Percentiles rank a stretch among this genome's conserved stretches.
phyloP scores from a whole-genome alignment of 306 rosid genomes.

The Castanea crenata region DNA sequence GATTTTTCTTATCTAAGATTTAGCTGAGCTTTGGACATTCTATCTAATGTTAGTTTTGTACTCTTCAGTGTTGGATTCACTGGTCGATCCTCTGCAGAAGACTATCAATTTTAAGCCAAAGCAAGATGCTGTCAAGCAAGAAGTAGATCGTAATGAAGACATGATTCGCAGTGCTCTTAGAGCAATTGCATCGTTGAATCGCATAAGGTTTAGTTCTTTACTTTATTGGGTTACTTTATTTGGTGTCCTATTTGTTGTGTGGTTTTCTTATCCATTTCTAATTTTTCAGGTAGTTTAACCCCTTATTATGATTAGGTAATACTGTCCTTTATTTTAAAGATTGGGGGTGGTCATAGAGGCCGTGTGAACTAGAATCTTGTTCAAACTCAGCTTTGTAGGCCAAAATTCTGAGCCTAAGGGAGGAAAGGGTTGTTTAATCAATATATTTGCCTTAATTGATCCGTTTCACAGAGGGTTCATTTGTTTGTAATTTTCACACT shows the following conservation, averaged over 20 bases:
- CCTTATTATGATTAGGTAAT: neutral
- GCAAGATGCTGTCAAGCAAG: slow-evolving; percentile 99
- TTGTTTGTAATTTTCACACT: neutral
- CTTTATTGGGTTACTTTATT: slow-evolving; percentile 8
- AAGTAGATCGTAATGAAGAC: slow-evolving; percentile 99
- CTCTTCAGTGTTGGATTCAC: slow-evolving; percentile 80
- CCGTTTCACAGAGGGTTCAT: neutral
- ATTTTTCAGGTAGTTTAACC: neutral
- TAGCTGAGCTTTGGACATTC: neutral
- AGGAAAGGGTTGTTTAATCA: neutral
- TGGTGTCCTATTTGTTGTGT: neutral
- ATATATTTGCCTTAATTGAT: too few relatives aligned
- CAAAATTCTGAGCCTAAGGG: too few relatives aligned
- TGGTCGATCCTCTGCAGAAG: slow-evolving; percentile 98
- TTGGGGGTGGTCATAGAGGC: neutral
- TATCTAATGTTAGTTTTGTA: slow-evolving; percentile 21
- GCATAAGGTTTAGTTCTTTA: slow-evolving; percentile 68
- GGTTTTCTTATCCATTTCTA: neutral
- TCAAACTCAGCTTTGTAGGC: too few relatives aligned
- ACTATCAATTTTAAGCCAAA: slow-evolving; percentile 95
- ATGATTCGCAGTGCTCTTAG: slow-evolving; percentile 99
- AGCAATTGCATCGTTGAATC: slow-evolving; percentile 90
- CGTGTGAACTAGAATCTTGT: too few relatives aligned
- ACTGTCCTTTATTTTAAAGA: neutral
- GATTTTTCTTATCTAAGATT: neutral